Evolutionary conservation across 1,284 basidiomycete species (phyloP), one percentile per base, ranked within the genome.

Genomic region (Crucibulum cyathiforme): DNA sequence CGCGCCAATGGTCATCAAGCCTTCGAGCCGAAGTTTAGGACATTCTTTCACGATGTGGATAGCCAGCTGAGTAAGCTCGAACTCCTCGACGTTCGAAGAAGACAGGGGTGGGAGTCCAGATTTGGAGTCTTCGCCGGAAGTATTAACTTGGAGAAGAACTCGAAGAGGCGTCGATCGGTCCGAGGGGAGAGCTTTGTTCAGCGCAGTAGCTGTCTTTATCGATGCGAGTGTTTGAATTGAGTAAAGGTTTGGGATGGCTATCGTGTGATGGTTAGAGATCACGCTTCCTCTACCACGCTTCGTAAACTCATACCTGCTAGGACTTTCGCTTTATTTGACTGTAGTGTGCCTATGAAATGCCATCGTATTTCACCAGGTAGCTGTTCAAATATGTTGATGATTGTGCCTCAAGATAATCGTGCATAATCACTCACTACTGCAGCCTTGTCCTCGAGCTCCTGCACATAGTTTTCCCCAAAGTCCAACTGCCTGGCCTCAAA

Each of bases 381-480:
- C 93, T 96, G 70, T 31, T 47, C 43, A 57, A 54, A 58, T 45
- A 61, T 58, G 51, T 13, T 55, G 51, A 17, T 13, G 41, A 54
- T 35, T 45, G 17, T 13, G n/a, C 2, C 36, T 7, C 34, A 31
- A 49, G 24, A 35, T 36, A 55, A 43, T 17, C 12, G 41, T n/a
- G 19, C 34, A 15, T 31, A 49, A 45, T 62, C 58, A 58, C 90
- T 64, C 68, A 94, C 94, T 73, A 86, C 79, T 54, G 80, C 79
- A 1, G 94, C 91, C 72, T 98, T 99, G 50, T 96, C 94, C n/a
- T 90, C 90, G 63, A 99, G 77, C 72, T 98, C 97, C 67, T 98
- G 93, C 6, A 96, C 95, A 73, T 98, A 99, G 75, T 99, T 99
- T 78, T 99, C 97, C 10, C 98, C 97, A 74, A 98, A 99, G 73